Evolutionary conservation across 148 eudicot genomes (phyloP), one percentile per base, ranked within the genome.

Genomic region (Vaccinium darrowii): DNA sequence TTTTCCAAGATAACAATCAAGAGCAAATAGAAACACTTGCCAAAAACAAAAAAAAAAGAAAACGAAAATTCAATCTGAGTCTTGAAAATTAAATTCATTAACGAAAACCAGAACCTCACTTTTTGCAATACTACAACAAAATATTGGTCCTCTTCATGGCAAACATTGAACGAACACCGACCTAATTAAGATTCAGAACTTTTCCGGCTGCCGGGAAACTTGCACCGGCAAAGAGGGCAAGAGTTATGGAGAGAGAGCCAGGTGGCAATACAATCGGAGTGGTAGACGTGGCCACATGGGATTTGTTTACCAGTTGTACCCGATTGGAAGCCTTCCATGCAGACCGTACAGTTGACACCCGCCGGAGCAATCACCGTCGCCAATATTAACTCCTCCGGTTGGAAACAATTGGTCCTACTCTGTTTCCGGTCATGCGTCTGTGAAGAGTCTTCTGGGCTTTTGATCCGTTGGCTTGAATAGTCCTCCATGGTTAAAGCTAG

Each of bases 181-280:
- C 54, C 72, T 10, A 65, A 65, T 23, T 65, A 81, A 81, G 47
- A 19, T 10, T 21, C 74, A 16, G 7, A 33, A 72, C 49, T 85
- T 60, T 78, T 15, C 53, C 67, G n/a, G 67, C 76, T 49, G 14
- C 87, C 80, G 54, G 85, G 54, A 6, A 90, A 47, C 19, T 62
- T 16, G 80, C 78, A 86, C 19, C 95, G 92, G 85, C 95, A 93
- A 81, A 93, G 92, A 84, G 95, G 95, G 78, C 95, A 93, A 19
- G 94, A 88, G 62, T 82, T 76, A 43, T 85, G 88, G 63, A 82
- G 83, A 60, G 84, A 89, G 76, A 93, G 76, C 95, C 95, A 93
- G 33, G 76, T 62, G 33, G 84, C 30, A 13, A 93, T 90, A 84
- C 95, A 93, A 75, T 47, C 80, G 50, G 80, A 83, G 78, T 93